Evolutionary conservation across 225 moss, liverwort and hornwort genomes (phyloP).

Genomic region (Asterella californica): DNA sequence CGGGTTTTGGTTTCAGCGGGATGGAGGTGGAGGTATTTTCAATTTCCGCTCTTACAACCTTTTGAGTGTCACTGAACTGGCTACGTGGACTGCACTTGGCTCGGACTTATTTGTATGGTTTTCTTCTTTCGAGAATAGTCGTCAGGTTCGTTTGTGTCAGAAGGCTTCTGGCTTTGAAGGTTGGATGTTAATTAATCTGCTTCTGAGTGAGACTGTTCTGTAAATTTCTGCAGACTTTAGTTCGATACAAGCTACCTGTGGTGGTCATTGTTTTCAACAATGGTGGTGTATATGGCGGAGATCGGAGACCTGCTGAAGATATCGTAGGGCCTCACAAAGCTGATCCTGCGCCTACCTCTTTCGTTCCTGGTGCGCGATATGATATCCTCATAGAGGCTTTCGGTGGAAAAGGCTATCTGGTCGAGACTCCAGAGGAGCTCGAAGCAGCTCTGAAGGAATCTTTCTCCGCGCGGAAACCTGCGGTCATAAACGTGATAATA

Average conservation of each 20-base stretch:
- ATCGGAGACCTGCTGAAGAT: constrained; percentile 79
- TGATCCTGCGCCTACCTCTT: constrained; percentile 95
- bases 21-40: constrained; percentile 89
- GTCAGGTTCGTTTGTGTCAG: neutral
- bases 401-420: constrained; percentile 88
- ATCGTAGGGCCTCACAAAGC: constrained; percentile 65
- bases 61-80: neutral
- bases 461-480: constrained; percentile 74
- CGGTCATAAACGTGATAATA: constrained; percentile 85
- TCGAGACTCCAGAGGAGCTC: constrained; percentile 79
- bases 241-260: constrained; percentile 88
- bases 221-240: constrained; percentile 59
- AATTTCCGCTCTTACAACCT: neutral
- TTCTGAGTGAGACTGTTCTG: neutral
- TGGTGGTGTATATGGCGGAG: constrained; percentile 96
- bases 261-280: constrained; percentile 97
- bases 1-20: constrained; percentile 96
- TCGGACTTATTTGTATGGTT: neutral
- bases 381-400: constrained; percentile 94
- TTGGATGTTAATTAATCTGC: too few species aligned
- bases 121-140: neutral
- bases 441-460: constrained; percentile 60
- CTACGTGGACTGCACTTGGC: neutral
- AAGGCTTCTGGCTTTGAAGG: too few species aligned
- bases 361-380: constrained; percentile 95